These are phyloP conservation scores for Volvox africanus DNA, from an alignment of 139 green algal genomes.

Conservation along the genomic window DNA sequence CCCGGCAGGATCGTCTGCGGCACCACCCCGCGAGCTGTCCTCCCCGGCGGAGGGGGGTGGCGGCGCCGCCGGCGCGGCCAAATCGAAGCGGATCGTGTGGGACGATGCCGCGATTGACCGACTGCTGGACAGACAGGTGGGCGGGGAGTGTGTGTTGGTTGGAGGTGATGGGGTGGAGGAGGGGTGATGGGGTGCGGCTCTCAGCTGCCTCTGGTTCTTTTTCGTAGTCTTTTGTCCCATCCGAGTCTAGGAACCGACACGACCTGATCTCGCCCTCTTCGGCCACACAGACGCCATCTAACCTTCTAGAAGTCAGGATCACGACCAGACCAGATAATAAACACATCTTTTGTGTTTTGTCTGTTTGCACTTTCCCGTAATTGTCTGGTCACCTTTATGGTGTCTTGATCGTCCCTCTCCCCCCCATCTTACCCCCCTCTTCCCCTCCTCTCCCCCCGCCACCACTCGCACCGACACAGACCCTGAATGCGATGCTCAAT, in stretches of 20 bases:
- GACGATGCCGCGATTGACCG: constrained; percentile 80
- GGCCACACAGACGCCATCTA: too few species aligned
- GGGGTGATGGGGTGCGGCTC: too few species aligned
- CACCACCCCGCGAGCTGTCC: not conserved
- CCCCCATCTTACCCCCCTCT: not conserved
- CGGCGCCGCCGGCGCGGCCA: not conserved
- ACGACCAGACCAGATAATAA: too few species aligned
- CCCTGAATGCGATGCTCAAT: constrained; percentile 43
- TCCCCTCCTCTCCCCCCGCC: not conserved
- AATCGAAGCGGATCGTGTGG: constrained; percentile 75
- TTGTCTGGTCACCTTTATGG: too few species aligned
- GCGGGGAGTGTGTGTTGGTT: not conserved
- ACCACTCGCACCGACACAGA: not conserved
- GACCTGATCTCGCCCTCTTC: too few species aligned
- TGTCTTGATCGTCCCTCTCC: not conserved
- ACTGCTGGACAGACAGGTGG: constrained; percentile 75
- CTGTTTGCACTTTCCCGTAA: too few species aligned
- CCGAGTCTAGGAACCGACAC: too few species aligned
- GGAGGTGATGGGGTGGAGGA: not conserved
- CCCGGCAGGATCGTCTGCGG: too few species aligned
- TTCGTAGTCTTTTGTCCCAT: too few species aligned
- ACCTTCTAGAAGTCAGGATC: too few species aligned
- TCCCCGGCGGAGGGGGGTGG: not conserved
- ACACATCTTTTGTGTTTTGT: too few species aligned
- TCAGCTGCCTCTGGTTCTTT: too few species aligned